A percentile compares a stretch with the other conserved stretches of the same genome.
These are phyloP conservation scores for Phoma sp. DNA, from an alignment of 2,329 filamentous ascomycete genomes.

Conservation along the genomic window DNA sequence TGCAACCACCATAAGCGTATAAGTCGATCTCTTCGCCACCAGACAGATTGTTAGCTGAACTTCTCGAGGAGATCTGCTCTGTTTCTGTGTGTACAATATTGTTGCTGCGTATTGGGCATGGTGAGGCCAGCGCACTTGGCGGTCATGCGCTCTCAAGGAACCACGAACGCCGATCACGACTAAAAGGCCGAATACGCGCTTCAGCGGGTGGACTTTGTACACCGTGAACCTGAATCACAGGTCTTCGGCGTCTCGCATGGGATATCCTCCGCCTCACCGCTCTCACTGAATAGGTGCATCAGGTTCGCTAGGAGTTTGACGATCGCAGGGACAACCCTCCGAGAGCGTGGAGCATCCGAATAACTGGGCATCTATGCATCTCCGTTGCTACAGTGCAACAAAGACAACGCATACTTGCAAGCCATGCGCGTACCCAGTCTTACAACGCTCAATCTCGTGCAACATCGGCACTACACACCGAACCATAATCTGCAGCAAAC, in stretches of 20 bases:
- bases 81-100: not conserved
- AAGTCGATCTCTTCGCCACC: slow-evolving; percentile 40
- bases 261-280: slow-evolving; percentile 7
- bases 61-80: slow-evolving; percentile 3
- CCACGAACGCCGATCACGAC: slow-evolving; percentile 24
- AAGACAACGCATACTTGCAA: slow-evolving; percentile 7
- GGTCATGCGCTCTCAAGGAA: slow-evolving; percentile 5
- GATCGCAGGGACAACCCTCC: slow-evolving; percentile 29
- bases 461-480: not conserved
- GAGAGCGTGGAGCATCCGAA: not conserved
- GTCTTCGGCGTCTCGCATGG: slow-evolving; percentile 12
- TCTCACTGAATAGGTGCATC: slow-evolving; percentile 4
- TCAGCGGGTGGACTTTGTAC: slow-evolving; percentile 7
- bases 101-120: slow-evolving; percentile 2
- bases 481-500: not conserved
- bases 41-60: slow-evolving; percentile 5
- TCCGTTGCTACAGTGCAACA: slow-evolving; percentile 3
- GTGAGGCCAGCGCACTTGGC: slow-evolving; percentile 19
- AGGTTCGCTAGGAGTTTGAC: slow-evolving; percentile 23
- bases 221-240: slow-evolving; percentile 1
- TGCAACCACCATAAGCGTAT: slow-evolving; percentile 17
- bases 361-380: slow-evolving; percentile 28
- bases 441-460: not conserved
- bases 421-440: not conserved
- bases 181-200: slow-evolving; percentile 9